Conservation (phyloP, 768 basidiomycete species). For the Brasilioporus rufonigricans region DNA sequence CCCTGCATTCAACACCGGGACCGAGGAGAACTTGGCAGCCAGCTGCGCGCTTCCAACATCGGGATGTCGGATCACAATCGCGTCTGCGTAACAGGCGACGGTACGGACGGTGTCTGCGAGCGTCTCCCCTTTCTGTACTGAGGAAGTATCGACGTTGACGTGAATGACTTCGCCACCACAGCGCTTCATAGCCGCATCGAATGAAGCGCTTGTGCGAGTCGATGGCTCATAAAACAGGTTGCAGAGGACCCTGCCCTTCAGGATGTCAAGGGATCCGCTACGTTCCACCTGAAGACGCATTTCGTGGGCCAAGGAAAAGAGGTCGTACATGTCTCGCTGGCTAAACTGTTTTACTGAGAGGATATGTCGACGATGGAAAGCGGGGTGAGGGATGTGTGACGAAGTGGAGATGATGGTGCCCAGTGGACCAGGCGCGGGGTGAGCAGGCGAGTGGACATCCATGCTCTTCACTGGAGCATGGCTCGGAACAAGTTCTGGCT, state of each 20-base stretch:
- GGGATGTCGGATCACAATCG: constrained; percentile 92
- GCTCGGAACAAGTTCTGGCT: constrained; percentile 29
- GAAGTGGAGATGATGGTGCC: constrained; percentile 18
- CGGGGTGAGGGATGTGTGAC: constrained; percentile 56
- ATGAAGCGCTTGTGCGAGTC: constrained; percentile 92
- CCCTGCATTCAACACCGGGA: constrained; percentile 95
- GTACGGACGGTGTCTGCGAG: constrained; percentile 93
- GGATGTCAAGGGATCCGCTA: constrained; percentile 80
- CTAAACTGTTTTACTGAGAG: constrained; percentile 93
- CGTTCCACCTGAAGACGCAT: constrained; percentile 97
- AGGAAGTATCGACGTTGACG: constrained; percentile 76
- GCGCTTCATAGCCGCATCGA: constrained; percentile 98
- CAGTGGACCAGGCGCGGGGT: constrained; percentile 7
- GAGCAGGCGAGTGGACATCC: constrained; percentile 19
- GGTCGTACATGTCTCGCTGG: constrained; percentile 84
- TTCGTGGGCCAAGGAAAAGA: constrained; percentile 94
- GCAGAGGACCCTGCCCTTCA: constrained; percentile 88
- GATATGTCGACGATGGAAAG: constrained; percentile 92
- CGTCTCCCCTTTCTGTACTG: constrained; percentile 91
- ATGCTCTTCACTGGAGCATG: constrained; percentile 34
- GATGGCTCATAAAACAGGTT: constrained; percentile 97
- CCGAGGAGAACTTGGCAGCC: constrained; percentile 95
- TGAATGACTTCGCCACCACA: constrained; percentile 95
- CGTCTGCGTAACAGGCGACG: constrained; percentile 92
- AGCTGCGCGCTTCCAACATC: constrained; percentile 90